Percentiles rank a stretch among this genome's conserved stretches.
phyloP scores from a whole-genome alignment of 805 yeast species.

The Lachancea kluyveri region DNA sequence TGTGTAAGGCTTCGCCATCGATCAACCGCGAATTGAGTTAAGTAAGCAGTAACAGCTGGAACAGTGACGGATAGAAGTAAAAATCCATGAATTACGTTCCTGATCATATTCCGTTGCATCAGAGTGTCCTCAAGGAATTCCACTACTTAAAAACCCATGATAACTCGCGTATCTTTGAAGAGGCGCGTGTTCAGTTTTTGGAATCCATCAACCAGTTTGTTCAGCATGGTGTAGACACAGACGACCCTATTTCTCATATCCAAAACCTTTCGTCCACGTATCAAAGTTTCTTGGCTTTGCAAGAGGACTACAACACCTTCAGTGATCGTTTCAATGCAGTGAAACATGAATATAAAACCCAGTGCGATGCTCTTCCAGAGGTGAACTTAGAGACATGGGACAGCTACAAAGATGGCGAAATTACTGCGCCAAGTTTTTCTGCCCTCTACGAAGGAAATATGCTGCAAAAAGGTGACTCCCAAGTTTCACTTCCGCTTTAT shows the following conservation, averaged over 20 bases:
- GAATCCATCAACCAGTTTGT: conserved; percentile 15
- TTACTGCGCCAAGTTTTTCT: conserved; percentile 15
- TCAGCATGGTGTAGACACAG: no score
- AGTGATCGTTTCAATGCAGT: conserved; percentile 5
- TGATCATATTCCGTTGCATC: conserved; percentile 19
- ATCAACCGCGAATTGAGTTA: no score
- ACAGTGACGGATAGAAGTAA: no score
- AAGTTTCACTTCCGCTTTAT: no score
- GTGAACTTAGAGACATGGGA: conserved; percentile 20
- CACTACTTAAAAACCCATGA: conserved; percentile 14
- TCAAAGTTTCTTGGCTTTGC: no score
- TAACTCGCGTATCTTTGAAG: conserved; percentile 7
- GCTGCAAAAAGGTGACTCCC: no score
- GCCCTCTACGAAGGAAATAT: conserved; percentile 5
- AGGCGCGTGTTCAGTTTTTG: conserved; percentile 14
- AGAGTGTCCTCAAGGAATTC: conserved; percentile 10
- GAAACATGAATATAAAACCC: conserved; percentile 12
- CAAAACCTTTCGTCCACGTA: no score
- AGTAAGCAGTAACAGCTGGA: no score
- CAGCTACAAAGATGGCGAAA: conserved; percentile 9
- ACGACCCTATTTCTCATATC: no score
- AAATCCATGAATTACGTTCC: no score
- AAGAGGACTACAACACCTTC: conserved; percentile 5
- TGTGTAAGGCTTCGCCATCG: no score
- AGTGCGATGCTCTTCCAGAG: conserved; percentile 12